Evolutionary conservation across 164 flowering plant species (phyloP), one percentile per base, ranked within the genome.

Genomic region (Dillenia turbinata): DNA sequence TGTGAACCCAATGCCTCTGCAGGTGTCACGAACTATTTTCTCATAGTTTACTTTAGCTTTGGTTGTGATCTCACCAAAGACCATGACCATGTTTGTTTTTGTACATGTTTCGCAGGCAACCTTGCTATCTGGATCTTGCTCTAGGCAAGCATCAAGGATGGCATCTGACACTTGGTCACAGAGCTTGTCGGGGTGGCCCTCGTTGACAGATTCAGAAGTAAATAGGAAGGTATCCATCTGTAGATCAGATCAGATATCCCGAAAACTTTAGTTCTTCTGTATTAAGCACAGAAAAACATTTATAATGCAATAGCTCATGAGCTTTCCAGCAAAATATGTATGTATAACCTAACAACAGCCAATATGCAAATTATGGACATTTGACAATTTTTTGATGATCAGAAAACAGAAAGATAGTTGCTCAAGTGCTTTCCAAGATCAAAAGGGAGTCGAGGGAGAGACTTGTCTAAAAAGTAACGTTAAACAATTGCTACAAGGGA

Each of bases 111-210:
- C 86, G 15, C 86, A 82, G 12, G 86, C 86, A 52, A 82, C 86
- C 57, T 79, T 82, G 80, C 86, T 82, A 26, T 82, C 83, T 13
- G 81, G 80, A 40, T 82, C 86, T 66, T 82, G 86, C 47, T 77
- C 78, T 10, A 81, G 66, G 72, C 86, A 82, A 16, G 86, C 86
- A 60, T 82, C 86, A 11, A 82, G 83, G 57, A 82, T 71, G 54
- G 86, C 83, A 66, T 82, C 86, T 0, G 86, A 82, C 61, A 82
- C 80, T 59, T 82, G 86, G 70, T 82, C 86, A 43, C 86, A 82
- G 24, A 82, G 73, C 77, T 82, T 82, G 80, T 79, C 86, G 0
- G 86, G 83, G 66, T 79, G 86, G 9, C 86, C 86, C 54, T 79
- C 86, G 46, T 82, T 82, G 67, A 82, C 86, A 15, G 86, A 82